Conservation (phyloP, 2,329 filamentous ascomycete genomes). For the Rhexocercosporidium sp. region DNA sequence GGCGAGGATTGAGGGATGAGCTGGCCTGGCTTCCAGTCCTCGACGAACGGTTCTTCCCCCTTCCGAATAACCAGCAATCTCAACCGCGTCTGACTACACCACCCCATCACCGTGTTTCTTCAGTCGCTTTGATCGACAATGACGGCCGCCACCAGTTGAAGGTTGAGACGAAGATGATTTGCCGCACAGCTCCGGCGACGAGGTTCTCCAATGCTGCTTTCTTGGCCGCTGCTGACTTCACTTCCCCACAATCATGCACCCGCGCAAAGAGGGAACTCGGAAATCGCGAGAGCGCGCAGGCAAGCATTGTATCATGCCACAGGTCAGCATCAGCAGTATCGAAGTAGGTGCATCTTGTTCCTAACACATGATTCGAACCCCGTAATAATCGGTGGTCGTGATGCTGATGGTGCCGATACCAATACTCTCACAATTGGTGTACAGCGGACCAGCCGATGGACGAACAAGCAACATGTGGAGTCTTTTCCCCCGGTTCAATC, state of each 20-base stretch:
- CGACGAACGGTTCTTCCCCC: constrained; percentile 28
- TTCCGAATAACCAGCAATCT: constrained; percentile 34
- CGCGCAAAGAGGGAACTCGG: not conserved
- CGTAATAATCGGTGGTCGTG: not conserved
- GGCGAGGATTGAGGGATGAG: too few relatives aligned
- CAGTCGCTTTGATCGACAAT: constrained; percentile 20
- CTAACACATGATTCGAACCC: constrained; percentile 15
- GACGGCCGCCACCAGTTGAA: constrained; percentile 3
- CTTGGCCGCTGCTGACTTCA: not conserved
- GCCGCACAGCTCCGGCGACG: constrained; percentile 10
- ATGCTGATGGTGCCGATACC: not conserved
- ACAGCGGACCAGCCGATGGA: not conserved
- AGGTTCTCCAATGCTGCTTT: constrained; percentile 7
- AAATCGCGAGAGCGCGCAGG: not conserved
- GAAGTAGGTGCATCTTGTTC: not conserved
- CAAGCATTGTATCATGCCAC: constrained; percentile 27
- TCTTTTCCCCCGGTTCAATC: not conserved
- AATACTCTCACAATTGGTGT: not conserved
- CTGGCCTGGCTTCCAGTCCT: not conserved
- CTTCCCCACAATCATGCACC: constrained; percentile 29
- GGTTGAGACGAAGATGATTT: constrained; percentile 23
- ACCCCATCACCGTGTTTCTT: constrained; percentile 19
- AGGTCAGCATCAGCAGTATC: constrained; percentile 2
- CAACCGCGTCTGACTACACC: not conserved
- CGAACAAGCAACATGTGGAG: not conserved